These are phyloP conservation scores for Penicillium antarcticum DNA, from an alignment of 495 filamentous ascomycete genomes.

Conservation along the genomic window DNA sequence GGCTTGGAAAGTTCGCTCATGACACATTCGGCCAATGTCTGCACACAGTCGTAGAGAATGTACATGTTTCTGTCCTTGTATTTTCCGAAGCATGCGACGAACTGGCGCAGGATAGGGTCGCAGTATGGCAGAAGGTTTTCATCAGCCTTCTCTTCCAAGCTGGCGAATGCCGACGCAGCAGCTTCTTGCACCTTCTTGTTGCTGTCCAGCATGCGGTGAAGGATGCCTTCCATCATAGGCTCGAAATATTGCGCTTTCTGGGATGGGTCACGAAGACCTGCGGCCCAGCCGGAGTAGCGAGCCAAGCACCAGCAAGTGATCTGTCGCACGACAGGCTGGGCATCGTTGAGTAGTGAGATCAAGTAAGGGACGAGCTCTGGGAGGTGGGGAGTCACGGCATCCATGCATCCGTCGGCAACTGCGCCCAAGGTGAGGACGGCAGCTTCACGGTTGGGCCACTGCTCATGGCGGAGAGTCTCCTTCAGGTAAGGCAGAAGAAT, in stretches of 20 bases:
- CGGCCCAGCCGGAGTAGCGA: conserved; percentile 91
- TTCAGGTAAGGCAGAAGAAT: conserved; percentile 89
- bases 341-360: conserved; percentile 78
- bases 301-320: conserved; percentile 98
- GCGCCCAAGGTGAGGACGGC: conserved; percentile 93
- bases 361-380: conserved; percentile 89
- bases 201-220: conserved; percentile 89
- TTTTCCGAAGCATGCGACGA: conserved; percentile 82
- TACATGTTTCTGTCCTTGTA: conserved; percentile 99
- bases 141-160: conserved; percentile 89
- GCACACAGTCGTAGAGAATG: conserved; percentile 97
- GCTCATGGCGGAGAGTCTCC: conserved; percentile 79
- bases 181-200: conserved; percentile 99
- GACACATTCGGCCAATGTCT: conserved; percentile 92
- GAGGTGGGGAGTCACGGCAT: conserved; percentile 84
- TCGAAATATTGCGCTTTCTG: conserved; percentile 79
- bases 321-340: conserved; percentile 88
- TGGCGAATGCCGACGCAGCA: conserved; percentile 93
- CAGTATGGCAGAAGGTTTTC: conserved; percentile 78
- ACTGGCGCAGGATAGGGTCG: conserved; percentile 86
- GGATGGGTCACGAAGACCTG: conserved; percentile 60
- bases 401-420: conserved; percentile 92
- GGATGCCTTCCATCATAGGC: conserved; percentile 96
- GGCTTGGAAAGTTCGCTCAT: conserved; percentile 73
- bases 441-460: conserved; percentile 92